A percentile compares a stretch with the other conserved stretches of the same genome.
These are phyloP conservation scores for Teratosphaeria zuluensis DNA, from an alignment of 2,329 filamentous ascomycete genomes.

Conservation along the genomic window DNA sequence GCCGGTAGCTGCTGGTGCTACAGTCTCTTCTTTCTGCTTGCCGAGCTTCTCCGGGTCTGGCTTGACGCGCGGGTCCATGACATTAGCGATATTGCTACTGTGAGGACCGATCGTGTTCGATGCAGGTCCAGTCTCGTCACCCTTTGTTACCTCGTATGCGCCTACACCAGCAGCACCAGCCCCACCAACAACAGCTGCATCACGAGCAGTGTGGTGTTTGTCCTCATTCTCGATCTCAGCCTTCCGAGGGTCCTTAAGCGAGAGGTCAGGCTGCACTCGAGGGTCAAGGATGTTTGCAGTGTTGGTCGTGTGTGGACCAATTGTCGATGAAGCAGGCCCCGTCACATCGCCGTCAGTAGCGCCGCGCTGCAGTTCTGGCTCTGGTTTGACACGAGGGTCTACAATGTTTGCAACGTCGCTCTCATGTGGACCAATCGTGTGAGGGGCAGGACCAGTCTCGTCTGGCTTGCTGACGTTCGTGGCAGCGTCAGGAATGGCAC, in stretches of 20 bases:
- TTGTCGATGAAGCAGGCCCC: neutral
- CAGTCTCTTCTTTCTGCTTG: slow-evolving; percentile 11
- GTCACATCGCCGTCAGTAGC: neutral
- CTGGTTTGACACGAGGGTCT: slow-evolving; percentile 15
- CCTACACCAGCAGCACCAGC: neutral
- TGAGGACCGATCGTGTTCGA: slow-evolving; percentile 15
- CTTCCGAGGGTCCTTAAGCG: neutral
- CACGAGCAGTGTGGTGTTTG: neutral
- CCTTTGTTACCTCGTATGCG: neutral
- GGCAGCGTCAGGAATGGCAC: neutral
- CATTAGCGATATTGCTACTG: slow-evolving; percentile 12
- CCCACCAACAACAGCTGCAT: neutral
- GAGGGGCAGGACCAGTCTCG: slow-evolving; percentile 11
- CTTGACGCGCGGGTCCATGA: slow-evolving; percentile 15
- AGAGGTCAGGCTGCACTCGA: slow-evolving; percentile 1
- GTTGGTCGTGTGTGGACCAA: neutral
- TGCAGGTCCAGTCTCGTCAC: slow-evolving; percentile 10
- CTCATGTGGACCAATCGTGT: slow-evolving; percentile 15
- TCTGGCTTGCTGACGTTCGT: neutral
- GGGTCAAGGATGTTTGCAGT: slow-evolving; percentile 4
- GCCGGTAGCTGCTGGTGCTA: slow-evolving; percentile 1
- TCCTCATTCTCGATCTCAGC: neutral
- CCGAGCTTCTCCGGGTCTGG: slow-evolving; percentile 18
- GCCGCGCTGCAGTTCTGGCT: slow-evolving; percentile 8
- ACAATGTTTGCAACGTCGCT: slow-evolving; percentile 13